Evolutionary conservation across 2,329 filamentous ascomycete species (phyloP), one percentile per base, ranked within the genome.

Genomic region (Aspergillus latus): DNA sequence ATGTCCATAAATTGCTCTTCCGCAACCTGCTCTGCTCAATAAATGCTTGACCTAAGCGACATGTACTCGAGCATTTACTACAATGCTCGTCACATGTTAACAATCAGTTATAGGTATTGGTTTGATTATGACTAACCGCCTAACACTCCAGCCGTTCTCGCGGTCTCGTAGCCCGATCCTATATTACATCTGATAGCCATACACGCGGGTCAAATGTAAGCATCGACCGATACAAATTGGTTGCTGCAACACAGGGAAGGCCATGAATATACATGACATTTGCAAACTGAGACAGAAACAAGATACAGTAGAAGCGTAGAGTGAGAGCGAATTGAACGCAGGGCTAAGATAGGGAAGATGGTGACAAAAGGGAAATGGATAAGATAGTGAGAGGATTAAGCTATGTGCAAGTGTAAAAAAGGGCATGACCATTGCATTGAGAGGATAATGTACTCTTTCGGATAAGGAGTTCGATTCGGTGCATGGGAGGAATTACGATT

Each of bases 211-310:
- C 42, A 49, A 45, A 5, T 34, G 34, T 34, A 10, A 34, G 37
- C 7, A 30, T 43, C 21, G 21, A 43, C 36, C 44, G 21, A 36
- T n/a, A 34, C 21, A 8, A n/a, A 45, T 57, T 15, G 49, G 16
- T 32, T 43, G 32, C 37, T 30, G 39, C 11, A 36, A 28, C 29
- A 26, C 16, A 49, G 46, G 49, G 37, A 49, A 26, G 34, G 44
- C 28, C 29, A 44, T 44, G 54, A 57, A 61, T 59, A 62, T 61
- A 64, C 52, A 64, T 57, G 42, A 52, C 49, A 57, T 15, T 32
- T 57, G 47, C 40, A 30, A 15, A 15, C 21, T 10, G 43, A 29
- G 57, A 40, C 13, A 47, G 11, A 59, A 56, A 37, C 26, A 54
- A 56, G 49, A 55, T 55, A 53, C 40, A 59, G 30, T 15, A 45